These are phyloP conservation scores for Lipomyces sp. DNA, from an alignment of 805 yeast species.

Conservation along the genomic window DNA sequence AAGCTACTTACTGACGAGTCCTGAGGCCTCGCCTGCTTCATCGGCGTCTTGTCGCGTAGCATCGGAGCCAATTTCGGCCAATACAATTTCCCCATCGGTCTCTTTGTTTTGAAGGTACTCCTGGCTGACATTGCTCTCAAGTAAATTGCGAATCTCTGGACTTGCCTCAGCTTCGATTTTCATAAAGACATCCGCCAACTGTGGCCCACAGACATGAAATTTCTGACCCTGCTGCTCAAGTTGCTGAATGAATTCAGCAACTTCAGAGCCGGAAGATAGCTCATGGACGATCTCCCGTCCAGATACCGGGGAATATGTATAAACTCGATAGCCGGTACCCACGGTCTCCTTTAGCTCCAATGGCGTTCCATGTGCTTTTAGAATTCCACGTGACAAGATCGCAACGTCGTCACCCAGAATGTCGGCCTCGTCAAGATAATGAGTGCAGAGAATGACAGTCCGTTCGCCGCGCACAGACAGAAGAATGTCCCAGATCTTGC, in stretches of 20 bases:
- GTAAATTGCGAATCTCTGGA: conserved; percentile 6
- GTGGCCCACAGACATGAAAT: conserved; percentile 41
- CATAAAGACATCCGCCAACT: conserved; percentile 44
- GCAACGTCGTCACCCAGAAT: conserved; percentile 43
- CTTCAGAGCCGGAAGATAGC: neutral
- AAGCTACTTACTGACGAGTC: neutral
- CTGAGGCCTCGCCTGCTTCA: neutral
- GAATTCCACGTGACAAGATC: conserved; percentile 42
- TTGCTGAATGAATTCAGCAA: conserved; percentile 2
- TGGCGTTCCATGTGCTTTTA: conserved; percentile 43
- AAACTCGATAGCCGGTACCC: conserved; percentile 41
- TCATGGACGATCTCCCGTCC: conserved; percentile 17
- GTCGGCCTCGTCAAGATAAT: conserved; percentile 47
- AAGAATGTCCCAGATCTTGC: conserved; percentile 46
- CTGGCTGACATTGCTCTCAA: neutral
- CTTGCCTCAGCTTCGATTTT: conserved; percentile 31
- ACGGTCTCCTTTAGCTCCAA: conserved; percentile 41
- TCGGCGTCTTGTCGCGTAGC: neutral
- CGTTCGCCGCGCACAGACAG: conserved; percentile 40
- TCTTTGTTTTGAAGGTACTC: neutral
- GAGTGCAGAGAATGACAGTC: conserved; percentile 44
- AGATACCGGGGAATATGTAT: conserved; percentile 8
- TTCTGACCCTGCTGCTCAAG: conserved; percentile 13
- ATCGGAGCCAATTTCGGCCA: neutral
- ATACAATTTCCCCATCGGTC: neutral